Conservation (phyloP, 1,139 yeast genomes). For the Kodamaea ohmeri region DNA sequence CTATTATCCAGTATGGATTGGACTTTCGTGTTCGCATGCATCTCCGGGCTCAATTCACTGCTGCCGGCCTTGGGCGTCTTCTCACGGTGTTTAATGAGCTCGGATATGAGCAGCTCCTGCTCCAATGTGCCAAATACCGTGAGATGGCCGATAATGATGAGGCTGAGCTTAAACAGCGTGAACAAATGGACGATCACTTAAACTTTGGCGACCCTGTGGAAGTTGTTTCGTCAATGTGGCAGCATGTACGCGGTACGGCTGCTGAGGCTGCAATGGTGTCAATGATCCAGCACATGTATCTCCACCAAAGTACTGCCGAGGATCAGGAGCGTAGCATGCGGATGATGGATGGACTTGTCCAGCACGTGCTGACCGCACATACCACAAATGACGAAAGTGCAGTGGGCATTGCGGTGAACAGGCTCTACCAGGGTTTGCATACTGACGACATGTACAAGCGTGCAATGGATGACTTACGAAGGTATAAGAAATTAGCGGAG, state of each 20-base stretch:
- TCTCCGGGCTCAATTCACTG: constrained; percentile 70
- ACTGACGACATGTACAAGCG: constrained; percentile 88
- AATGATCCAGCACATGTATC: constrained; percentile 79
- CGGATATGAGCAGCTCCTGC: constrained; percentile 60
- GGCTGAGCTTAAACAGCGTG: constrained; percentile 58
- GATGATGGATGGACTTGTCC: constrained; percentile 77
- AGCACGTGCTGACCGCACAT: constrained; percentile 70
- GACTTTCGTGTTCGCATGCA: constrained; percentile 70
- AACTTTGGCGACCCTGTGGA: constrained; percentile 77
- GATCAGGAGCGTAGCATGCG: constrained; percentile 67
- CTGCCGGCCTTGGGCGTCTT: constrained; percentile 71
- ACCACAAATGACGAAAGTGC: constrained; percentile 69
- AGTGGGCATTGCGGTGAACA: constrained; percentile 79
- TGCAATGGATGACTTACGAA: constrained; percentile 72
- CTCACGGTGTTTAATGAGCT: constrained; percentile 60
- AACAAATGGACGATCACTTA: constrained; percentile 57
- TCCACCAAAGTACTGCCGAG: constrained; percentile 55
- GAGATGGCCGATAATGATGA: constrained; percentile 70
- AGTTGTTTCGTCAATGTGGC: constrained; percentile 66
- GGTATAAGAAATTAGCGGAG: constrained; percentile 63
- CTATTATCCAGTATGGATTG: constrained; percentile 63
- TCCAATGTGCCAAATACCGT: constrained; percentile 63
- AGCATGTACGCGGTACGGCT: constrained; percentile 65
- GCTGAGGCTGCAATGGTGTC: constrained; percentile 72
- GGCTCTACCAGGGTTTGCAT: constrained; percentile 71